Percentiles rank a stretch among this genome's conserved stretches.
Conservation (phyloP, 805 yeast genomes). For the Yarrowia yakushimensis region DNA sequence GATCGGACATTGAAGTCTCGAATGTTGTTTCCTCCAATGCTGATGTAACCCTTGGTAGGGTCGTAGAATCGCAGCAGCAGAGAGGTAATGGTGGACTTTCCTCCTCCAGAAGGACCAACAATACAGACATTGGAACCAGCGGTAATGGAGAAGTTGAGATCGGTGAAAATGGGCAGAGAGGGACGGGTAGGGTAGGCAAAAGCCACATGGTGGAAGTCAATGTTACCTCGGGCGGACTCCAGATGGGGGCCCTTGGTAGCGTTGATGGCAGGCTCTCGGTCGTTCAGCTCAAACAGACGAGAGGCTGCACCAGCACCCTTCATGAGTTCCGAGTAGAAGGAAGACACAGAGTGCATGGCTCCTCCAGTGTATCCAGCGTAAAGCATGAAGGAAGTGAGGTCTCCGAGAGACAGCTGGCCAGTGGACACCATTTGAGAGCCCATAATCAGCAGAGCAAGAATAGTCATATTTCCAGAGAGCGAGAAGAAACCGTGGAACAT, state of each 20-base stretch:
- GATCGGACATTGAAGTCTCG: slow-evolving; percentile 64
- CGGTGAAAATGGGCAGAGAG: slow-evolving; percentile 60
- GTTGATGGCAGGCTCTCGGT: slow-evolving; percentile 67
- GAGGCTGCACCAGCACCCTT: slow-evolving; percentile 97
- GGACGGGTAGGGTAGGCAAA: slow-evolving; percentile 86
- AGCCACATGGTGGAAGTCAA: slow-evolving; percentile 58
- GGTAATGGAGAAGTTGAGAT: slow-evolving; percentile 55
- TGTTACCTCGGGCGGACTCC: slow-evolving; percentile 38
- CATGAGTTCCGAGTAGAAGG: slow-evolving; percentile 91
- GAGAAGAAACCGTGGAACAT: slow-evolving; percentile 75
- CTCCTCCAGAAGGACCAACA: slow-evolving; percentile 97
- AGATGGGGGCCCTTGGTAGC: slow-evolving; percentile 54
- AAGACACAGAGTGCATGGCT: slow-evolving; percentile 87
- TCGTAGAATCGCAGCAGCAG: slow-evolving; percentile 80
- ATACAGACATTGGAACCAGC: slow-evolving; percentile 89
- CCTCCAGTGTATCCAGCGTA: slow-evolving; percentile 91
- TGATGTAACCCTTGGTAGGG: slow-evolving; percentile 60
- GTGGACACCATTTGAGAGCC: slow-evolving; percentile 79
- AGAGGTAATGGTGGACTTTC: slow-evolving; percentile 85
- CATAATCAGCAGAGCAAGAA: slow-evolving; percentile 69
- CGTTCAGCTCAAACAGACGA: slow-evolving; percentile 81
- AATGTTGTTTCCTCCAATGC: slow-evolving; percentile 63
- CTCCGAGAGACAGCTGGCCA: slow-evolving; percentile 81
- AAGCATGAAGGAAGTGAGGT: slow-evolving; percentile 88
- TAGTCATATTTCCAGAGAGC: slow-evolving; percentile 74